Conservation (phyloP, 2,329 filamentous ascomycete species). For the Sclerotinia trifoliorum region DNA sequence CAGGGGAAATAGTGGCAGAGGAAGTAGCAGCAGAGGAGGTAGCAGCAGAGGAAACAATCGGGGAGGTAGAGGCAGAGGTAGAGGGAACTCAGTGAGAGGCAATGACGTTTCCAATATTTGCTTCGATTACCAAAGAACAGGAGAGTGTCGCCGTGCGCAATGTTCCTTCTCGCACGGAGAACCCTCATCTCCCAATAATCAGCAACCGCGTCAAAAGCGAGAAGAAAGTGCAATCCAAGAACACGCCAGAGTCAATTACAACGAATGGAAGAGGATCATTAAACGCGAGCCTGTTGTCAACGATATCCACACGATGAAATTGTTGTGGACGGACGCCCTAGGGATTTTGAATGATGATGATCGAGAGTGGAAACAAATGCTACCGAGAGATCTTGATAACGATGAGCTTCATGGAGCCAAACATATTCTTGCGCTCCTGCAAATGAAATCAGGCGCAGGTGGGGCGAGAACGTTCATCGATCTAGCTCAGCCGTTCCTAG, state of each 20-base stretch:
- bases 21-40: no score
- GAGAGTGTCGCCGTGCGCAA: no score
- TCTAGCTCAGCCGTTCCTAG: slow-evolving; percentile 10
- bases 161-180: no score
- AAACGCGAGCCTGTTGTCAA: slow-evolving; percentile 22
- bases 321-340: slow-evolving; percentile 26
- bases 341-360: slow-evolving; percentile 26
- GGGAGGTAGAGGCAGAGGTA: no score
- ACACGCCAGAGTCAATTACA: slow-evolving; percentile 24
- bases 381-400: slow-evolving; percentile 27
- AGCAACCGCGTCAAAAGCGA: slow-evolving; percentile 1
- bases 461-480: neutral
- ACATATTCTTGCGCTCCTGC: slow-evolving; percentile 12
- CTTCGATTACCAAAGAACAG: no score
- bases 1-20: no score
- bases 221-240: slow-evolving; percentile 26
- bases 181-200: no score
- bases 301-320: slow-evolving; percentile 23
- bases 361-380: slow-evolving; percentile 26
- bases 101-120: no score
- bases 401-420: slow-evolving; percentile 10
- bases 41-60: no score
- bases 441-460: slow-evolving; percentile 2
- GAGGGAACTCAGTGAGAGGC: no score
- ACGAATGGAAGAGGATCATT: slow-evolving; percentile 27